Evolutionary conservation across 441 rosid genomes (phyloP), one percentile per base, ranked within the genome.

Genomic region (Gossypium trilobum): DNA sequence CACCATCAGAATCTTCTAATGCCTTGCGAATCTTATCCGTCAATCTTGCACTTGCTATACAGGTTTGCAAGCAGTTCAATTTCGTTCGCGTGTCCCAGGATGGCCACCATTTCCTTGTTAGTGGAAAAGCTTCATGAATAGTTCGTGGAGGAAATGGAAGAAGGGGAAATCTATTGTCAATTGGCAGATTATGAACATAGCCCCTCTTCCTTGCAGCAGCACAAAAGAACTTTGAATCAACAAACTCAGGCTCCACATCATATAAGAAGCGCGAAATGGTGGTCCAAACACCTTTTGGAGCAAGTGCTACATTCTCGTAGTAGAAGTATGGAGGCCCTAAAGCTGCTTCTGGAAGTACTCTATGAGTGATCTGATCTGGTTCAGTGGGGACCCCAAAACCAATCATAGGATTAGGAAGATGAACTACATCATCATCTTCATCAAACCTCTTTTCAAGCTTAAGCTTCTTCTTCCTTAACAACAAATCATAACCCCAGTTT

Each of bases 181-280:
- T 82, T 0, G 97, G 95, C 13, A 92, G 92, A 46, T 94, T 92
- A 76, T 94, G 99, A 7, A 92, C 64, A 50, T 94, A 94, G 0
- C 99, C 99, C 71, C 97, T 82, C 77, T 94, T 94, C 72, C 99
- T 88, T 19, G 97, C 96, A 64, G 97, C 77, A 10, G 93, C 99
- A 73, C 95, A 92, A 29, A 94, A 85, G 27, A 82, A 84, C 20
- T 87, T 89, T 0, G 97, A 94, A 72, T 94, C 99, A 0, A 92
- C 97, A 72, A 92, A 92, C 71, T 94, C 98, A 0, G 97, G 98
- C 66, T 80, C 84, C 56, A 92, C 79, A 2, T 90, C 93, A 44
- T 83, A 89, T 14, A 94, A 36, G 42, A 78, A 86, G 0, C 95
- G 72, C 0, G 93, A 89, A 1, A 94, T 92, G 5, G 89, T 87